Conservation (phyloP, 1,139 yeast genomes). For the Sugiyamaella pinicola region DNA sequence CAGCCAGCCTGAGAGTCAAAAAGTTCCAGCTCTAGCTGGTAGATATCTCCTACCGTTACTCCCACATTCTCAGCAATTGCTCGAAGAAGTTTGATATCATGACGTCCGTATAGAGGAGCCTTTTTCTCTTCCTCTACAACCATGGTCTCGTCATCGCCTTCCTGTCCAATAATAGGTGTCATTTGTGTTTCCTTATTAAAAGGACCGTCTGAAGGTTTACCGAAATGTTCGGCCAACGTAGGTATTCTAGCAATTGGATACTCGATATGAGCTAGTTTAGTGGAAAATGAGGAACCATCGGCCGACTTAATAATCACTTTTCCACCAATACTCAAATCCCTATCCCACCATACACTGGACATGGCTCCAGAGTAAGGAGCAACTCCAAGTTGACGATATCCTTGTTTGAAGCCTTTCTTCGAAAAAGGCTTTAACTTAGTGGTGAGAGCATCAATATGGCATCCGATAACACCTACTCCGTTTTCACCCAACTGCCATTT, state of each 20-base stretch:
- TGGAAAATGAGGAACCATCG: conserved; percentile 52
- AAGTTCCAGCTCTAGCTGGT: conserved; percentile 79
- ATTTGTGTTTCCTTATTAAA: conserved; percentile 82
- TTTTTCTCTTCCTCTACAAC: conserved; percentile 49
- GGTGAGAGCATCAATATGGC: conserved; percentile 89
- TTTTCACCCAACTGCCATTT: conserved; percentile 64
- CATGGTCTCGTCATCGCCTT: conserved; percentile 24
- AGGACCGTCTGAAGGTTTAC: conserved; percentile 70
- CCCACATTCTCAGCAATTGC: conserved; percentile 65
- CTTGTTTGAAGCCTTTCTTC: conserved; percentile 60
- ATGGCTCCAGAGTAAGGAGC: conserved; percentile 85
- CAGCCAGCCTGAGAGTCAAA: conserved; percentile 78
- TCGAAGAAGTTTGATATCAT: conserved; percentile 67
- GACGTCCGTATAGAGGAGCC: conserved; percentile 63
- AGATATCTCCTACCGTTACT: conserved; percentile 56
- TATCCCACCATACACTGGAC: conserved; percentile 77
- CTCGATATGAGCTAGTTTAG: conserved; percentile 71
- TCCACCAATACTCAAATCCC: conserved; percentile 86
- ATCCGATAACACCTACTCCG: conserved; percentile 81
- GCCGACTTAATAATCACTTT: conserved; percentile 64
- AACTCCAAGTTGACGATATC: conserved; percentile 80
- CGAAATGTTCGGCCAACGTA: conserved; percentile 86
- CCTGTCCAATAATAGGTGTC: conserved; percentile 75
- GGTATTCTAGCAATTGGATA: conserved; percentile 85
- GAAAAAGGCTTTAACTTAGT: conserved; percentile 71